Percentiles rank a stretch among this genome's conserved stretches.
phyloP scores from a whole-genome alignment of 495 filamentous ascomycete genomes.

The Penicillium lividum region DNA sequence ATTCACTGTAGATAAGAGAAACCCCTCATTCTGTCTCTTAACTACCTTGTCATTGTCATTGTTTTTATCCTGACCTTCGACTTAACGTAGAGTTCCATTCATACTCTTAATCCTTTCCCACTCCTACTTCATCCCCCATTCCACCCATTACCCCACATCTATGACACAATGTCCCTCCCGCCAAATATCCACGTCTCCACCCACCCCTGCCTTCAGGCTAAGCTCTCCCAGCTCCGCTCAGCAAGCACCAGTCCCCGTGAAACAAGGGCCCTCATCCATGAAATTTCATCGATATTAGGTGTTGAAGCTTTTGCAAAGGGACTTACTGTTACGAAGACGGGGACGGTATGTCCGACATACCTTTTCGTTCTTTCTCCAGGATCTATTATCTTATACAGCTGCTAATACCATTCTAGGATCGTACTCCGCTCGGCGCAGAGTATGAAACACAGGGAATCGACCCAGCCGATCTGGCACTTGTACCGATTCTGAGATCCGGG shows the following conservation, averaged over 20 bases:
- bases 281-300: conserved; percentile 79
- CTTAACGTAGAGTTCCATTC: too few species aligned
- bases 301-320: conserved; percentile 75
- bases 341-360: conserved; percentile 25
- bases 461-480: conserved; percentile 71
- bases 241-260: conserved; percentile 66
- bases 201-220: conserved; percentile 84
- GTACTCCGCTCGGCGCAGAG: conserved; percentile 71
- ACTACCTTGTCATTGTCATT: too few species aligned
- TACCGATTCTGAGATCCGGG: conserved; percentile 89
- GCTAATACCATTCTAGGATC: conserved; percentile 47
- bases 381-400: too few species aligned
- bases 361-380: too few species aligned
- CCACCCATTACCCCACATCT: not conserved
- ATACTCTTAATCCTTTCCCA: too few species aligned
- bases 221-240: conserved; percentile 87
- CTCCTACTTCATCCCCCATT: not conserved
- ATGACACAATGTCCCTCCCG: conserved; percentile 14
- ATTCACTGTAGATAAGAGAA: too few species aligned
- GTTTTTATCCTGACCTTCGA: too few species aligned
- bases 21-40: too few species aligned
- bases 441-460: conserved; percentile 62
- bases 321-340: conserved; percentile 50
- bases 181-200: conserved; percentile 72
- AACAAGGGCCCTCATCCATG: conserved; percentile 78